A percentile compares a stretch with the other conserved stretches of the same genome.
These are phyloP conservation scores for Powellomyces hirtus DNA, from an alignment of 192 early-diverging fungal species.

Conservation along the genomic window DNA sequence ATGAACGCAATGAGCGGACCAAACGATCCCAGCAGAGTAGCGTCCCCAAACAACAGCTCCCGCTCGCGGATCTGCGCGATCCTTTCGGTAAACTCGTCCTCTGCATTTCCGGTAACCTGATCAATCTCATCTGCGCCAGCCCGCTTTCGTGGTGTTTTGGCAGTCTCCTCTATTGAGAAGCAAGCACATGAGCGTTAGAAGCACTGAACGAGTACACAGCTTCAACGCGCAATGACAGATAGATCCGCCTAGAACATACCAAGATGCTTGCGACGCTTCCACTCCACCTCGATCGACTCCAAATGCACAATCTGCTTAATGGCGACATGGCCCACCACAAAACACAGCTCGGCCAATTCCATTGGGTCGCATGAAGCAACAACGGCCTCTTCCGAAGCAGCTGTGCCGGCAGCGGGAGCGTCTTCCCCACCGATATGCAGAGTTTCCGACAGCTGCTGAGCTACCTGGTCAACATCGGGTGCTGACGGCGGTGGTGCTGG, in stretches of 20 bases:
- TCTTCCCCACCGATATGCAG: slow-evolving; percentile 26
- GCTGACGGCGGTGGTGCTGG: neutral
- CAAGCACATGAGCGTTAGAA: neutral
- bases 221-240: too few relatives aligned
- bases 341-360: slow-evolving; percentile 83
- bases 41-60: slow-evolving; percentile 80
- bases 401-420: slow-evolving; percentile 3
- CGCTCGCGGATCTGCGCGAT: slow-evolving; percentile 84
- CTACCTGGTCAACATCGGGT: slow-evolving; percentile 18
- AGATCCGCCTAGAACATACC: too few relatives aligned
- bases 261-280: slow-evolving; percentile 75
- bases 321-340: slow-evolving; percentile 92
- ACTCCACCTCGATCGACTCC: slow-evolving; percentile 89
- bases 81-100: slow-evolving; percentile 94
- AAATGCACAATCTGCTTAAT: slow-evolving; percentile 96
- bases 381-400: neutral
- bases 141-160: slow-evolving; percentile 22
- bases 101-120: slow-evolving; percentile 84
- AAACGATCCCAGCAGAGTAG: slow-evolving; percentile 75
- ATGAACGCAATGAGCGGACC: slow-evolving; percentile 80
- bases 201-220: neutral
- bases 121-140: slow-evolving; percentile 77
- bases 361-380: slow-evolving; percentile 48
- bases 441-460: slow-evolving; percentile 1
- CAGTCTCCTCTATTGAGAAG: slow-evolving; percentile 5